Base-by-base conservation (phyloP, 2,329 filamentous ascomycete species). In the Apiospora rasikravindrae region DNA sequence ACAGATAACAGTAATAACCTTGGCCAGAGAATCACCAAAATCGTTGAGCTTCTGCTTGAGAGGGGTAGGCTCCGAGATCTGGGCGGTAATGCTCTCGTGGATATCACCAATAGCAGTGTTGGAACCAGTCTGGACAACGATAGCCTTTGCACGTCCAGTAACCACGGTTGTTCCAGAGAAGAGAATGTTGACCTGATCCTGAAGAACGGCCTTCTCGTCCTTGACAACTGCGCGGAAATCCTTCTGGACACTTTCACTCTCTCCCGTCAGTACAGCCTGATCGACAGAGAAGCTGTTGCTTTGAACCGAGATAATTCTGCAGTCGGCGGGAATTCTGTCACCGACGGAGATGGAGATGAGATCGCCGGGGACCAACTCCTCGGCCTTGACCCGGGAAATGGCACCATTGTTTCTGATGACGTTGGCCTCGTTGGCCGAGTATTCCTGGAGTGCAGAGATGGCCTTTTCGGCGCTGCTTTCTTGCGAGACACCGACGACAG, bases 31-130 rank as follows among this genome's bases (percentile, higher is more conserved):
- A 84, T 99, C 96, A 75, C 96, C 97, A 81, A 99, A 99, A 79
- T 98, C 95, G 82, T 99, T 98, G 74, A 99, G 89, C 87, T 99
- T 99, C 87, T 99, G 94, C 88, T 99, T 99, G 77, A 99, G 84
- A 19, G 96, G 96, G 0, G 96, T 99, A 0, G 96, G 96, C 81
- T 98, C 95, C 29, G 96, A 98, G 79, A 99, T 99, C 83, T 99
- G 97, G 49, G 96, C 93, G 8, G 95, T 95, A 81, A 99, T 99
- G 86, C 95, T 98, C 84, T 98, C 96, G 81, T 99, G 96, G 75
- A 99, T 99, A 82, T 98, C 96, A 78, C 96, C 96, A 83, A 99
- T 99, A 49, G 96, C 96, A 37, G 96, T 99, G 79, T 91, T 93
- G 67, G 91, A 89, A 76, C 96, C 96, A 24, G 96, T 99, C 80